Percentiles rank a stretch among this genome's conserved stretches.
Conservation (phyloP, 495 filamentous ascomycete species). For the Daldinia grandis region DNA sequence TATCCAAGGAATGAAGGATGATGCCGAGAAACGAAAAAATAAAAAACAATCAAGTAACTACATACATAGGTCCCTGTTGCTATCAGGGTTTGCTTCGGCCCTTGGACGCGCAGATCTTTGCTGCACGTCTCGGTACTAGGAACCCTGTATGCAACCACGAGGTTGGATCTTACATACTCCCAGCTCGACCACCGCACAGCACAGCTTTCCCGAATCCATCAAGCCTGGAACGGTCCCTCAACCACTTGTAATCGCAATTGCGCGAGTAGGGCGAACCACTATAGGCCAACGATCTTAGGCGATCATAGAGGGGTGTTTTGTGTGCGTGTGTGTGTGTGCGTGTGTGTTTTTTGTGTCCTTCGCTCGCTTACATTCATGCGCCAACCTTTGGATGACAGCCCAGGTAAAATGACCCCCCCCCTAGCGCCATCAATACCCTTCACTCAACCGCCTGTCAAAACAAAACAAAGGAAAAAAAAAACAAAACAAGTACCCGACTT, state of each 20-base stretch:
- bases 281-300: no score
- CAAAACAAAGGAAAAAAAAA: no score
- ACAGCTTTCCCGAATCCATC: conserved; percentile 20
- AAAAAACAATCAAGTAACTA: not conserved
- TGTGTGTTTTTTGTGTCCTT: conserved; percentile 11
- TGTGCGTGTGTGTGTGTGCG: no score
- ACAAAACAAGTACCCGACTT: conserved; percentile 14
- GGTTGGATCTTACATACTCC: conserved; percentile 34
- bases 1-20: conserved; percentile 15
- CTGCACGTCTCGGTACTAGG: conserved; percentile 43
- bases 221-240: conserved; percentile 34
- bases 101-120: conserved; percentile 39
- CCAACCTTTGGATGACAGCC: conserved; percentile 39
- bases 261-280: not conserved
- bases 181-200: conserved; percentile 18
- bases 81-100: conserved; percentile 28
- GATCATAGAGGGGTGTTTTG: conserved; percentile 13
- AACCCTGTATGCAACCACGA: conserved; percentile 36
- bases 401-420: conserved; percentile 17
- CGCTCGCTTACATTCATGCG: conserved; percentile 12
- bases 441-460: conserved; percentile 20
- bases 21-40: conserved; percentile 1
- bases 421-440: conserved; percentile 34
- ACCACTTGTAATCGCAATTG: conserved; percentile 18
- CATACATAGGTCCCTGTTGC: not conserved